These are phyloP conservation scores for Yamadazyma spencermartinsiae DNA, from an alignment of 1,139 yeast genomes.

Conservation along the genomic window DNA sequence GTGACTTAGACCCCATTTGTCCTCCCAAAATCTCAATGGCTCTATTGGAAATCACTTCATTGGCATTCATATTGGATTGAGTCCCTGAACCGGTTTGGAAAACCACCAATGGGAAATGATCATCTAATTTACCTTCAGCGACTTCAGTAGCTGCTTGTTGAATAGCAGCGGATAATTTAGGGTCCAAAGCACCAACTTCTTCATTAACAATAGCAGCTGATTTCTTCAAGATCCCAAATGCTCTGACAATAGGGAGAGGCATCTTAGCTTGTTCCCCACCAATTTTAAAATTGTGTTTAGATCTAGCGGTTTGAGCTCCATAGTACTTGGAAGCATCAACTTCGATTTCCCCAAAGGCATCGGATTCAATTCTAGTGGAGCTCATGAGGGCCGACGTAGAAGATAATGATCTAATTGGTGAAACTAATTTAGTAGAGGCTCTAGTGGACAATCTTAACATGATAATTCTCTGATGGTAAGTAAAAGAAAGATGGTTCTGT, in stretches of 20 bases:
- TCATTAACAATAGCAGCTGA: slow-evolving; percentile 93
- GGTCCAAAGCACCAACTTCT: slow-evolving; percentile 76
- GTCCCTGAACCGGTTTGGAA: slow-evolving; percentile 99
- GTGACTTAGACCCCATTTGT: slow-evolving; percentile 81
- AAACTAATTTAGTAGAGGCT: slow-evolving; percentile 5
- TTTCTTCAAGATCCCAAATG: slow-evolving; percentile 92
- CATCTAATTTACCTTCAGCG: slow-evolving; percentile 83
- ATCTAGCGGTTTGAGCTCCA: slow-evolving; percentile 98
- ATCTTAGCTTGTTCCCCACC: slow-evolving; percentile 89
- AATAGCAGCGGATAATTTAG: slow-evolving; percentile 80
- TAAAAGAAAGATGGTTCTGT: background rate
- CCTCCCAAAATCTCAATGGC: slow-evolving; percentile 97
- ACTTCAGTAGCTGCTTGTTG: slow-evolving; percentile 96
- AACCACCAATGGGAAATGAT: slow-evolving; percentile 95
- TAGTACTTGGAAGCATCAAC: slow-evolving; percentile 86
- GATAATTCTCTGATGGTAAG: slow-evolving; percentile 9
- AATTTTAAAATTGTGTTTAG: slow-evolving; percentile 89
- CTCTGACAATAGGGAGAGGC: slow-evolving; percentile 88
- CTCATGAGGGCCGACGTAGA: slow-evolving; percentile 25
- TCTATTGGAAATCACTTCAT: slow-evolving; percentile 96
- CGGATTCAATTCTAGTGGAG: slow-evolving; percentile 73
- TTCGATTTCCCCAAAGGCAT: slow-evolving; percentile 94
- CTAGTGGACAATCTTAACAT: slow-evolving; percentile 13
- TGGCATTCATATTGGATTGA: slow-evolving; percentile 98
- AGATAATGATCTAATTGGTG: slow-evolving; percentile 27